A percentile compares a stretch with the other conserved stretches of the same genome.
Evolutionary conservation across 139 green algal genomes (phyloP).

Genomic region (Chara braunii): DNA sequence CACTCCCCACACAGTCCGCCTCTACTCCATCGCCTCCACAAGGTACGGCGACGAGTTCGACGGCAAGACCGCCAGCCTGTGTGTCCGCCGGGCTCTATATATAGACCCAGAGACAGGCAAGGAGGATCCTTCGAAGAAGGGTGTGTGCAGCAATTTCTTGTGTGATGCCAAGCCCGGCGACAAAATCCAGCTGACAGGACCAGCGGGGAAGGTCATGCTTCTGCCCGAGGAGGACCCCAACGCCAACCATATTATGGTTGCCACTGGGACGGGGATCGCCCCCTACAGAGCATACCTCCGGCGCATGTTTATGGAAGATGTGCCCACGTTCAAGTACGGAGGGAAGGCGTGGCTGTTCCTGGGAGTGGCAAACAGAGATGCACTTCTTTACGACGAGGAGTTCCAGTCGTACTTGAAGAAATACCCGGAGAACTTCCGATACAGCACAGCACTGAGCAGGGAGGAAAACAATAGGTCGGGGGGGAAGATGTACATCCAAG

Average conservation of each 20-base stretch:
- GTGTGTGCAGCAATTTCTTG: conserved; percentile 99
- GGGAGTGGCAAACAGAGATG: conserved; percentile 93
- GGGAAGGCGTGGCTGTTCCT: conserved; percentile 99
- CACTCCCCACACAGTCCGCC: conserved; percentile 59
- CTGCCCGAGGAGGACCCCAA: conserved; percentile 84
- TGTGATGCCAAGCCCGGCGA: conserved; percentile 83
- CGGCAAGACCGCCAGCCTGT: conserved; percentile 89
- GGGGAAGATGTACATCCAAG: conserved; percentile 95
- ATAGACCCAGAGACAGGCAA: conserved; percentile 70
- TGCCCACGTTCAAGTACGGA: conserved; percentile 87
- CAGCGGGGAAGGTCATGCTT: conserved; percentile 91
- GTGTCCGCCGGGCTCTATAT: conserved; percentile 90
- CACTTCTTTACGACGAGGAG: conserved; percentile 96
- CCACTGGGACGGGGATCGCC: conserved; percentile 96
- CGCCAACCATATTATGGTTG: conserved; percentile 90
- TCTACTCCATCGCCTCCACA: conserved; percentile 96
- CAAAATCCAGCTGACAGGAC: conserved; percentile 92
- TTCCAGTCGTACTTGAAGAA: conserved; percentile 55
- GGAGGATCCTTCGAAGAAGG: conserved; percentile 94
- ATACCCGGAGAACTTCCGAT: conserved; percentile 84
- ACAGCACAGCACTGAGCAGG: conserved; percentile 91
- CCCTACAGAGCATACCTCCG: conserved; percentile 94
- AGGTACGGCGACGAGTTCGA: conserved; percentile 95
- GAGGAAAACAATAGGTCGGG: conserved; percentile 81
- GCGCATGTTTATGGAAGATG: conserved; percentile 87